Evolutionary conservation across 2,329 filamentous ascomycete species (phyloP).

Genomic region (Penicillium brasilianum): DNA sequence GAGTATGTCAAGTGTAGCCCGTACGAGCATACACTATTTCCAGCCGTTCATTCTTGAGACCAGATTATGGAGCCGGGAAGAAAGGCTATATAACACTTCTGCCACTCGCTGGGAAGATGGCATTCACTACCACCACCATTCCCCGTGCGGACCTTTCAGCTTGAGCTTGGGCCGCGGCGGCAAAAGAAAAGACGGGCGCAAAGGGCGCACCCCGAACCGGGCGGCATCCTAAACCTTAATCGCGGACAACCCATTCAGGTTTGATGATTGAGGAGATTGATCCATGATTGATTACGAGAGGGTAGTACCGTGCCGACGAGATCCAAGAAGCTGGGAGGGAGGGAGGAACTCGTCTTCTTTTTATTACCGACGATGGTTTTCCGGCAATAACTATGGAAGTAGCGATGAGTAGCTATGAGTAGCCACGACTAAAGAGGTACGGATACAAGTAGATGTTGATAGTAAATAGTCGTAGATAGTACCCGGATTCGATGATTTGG

Average conservation of each 20-base stretch:
- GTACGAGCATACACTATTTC: background rate
- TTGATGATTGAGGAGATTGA: background rate
- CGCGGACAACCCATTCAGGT: background rate
- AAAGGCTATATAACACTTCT: too few species aligned
- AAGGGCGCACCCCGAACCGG: conserved; percentile 10
- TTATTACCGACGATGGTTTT: too few species aligned
- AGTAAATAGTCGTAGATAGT: too few species aligned
- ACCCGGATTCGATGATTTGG: too few species aligned
- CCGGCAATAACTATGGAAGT: too few species aligned
- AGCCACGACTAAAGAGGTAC: background rate
- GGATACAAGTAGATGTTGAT: background rate
- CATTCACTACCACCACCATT: background rate
- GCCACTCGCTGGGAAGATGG: background rate
- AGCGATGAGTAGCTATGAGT: background rate
- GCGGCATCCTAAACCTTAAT: conserved; percentile 8
- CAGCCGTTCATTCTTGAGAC: background rate
- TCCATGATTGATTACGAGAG: background rate
- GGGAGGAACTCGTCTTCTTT: too few species aligned
- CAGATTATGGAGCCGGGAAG: background rate
- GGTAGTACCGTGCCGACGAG: background rate
- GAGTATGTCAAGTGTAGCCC: background rate
- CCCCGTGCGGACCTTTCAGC: background rate
- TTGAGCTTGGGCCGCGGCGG: background rate
- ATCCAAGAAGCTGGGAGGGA: background rate
- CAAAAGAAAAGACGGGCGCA: conserved; percentile 5